Evolutionary conservation across 2,329 filamentous ascomycete genomes (phyloP).

Genomic region (Colletotrichum tamarilloi): DNA sequence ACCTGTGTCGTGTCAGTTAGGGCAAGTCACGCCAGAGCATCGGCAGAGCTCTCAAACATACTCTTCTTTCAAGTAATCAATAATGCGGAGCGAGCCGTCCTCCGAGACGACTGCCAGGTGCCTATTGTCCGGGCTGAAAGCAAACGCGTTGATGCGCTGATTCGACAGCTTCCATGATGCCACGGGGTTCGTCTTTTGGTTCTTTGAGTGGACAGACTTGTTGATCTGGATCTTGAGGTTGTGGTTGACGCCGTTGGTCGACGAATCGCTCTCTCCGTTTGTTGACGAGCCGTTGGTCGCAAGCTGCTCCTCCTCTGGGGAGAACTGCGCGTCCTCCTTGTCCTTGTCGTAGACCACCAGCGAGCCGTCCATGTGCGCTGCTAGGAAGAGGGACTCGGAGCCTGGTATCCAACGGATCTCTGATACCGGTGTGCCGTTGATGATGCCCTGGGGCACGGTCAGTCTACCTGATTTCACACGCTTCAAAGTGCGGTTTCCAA

Average conservation of each 20-base stretch:
- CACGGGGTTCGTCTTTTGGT: conserved; percentile 93
- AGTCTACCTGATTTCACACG: conserved; percentile 20
- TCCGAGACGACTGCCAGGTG: conserved; percentile 93
- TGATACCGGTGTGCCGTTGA: conserved; percentile 86
- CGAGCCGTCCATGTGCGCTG: conserved; percentile 90
- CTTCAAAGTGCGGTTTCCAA: neutral
- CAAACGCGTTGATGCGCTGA: conserved; percentile 88
- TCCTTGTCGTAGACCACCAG: conserved; percentile 97
- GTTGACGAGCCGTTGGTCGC: conserved; percentile 47
- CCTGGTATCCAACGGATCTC: conserved; percentile 94
- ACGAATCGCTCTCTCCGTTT: conserved; percentile 47
- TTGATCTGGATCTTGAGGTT: conserved; percentile 74
- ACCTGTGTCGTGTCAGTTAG: conserved; percentile 55
- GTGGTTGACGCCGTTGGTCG: conserved; percentile 45
- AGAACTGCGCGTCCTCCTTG: conserved; percentile 87
- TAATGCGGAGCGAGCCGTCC: conserved; percentile 87
- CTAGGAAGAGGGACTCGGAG: conserved; percentile 92
- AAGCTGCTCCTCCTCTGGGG: conserved; percentile 70
- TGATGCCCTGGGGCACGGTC: conserved; percentile 71
- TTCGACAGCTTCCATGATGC: conserved; percentile 93
- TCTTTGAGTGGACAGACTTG: conserved; percentile 93
- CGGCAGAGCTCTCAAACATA: conserved; percentile 54
- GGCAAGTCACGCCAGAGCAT: neutral
- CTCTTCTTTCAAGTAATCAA: conserved; percentile 93
- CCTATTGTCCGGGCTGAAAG: conserved; percentile 89